These are phyloP conservation scores for Chlorella sp. DNA, from an alignment of 139 green algal genomes.

Conservation along the genomic window DNA sequence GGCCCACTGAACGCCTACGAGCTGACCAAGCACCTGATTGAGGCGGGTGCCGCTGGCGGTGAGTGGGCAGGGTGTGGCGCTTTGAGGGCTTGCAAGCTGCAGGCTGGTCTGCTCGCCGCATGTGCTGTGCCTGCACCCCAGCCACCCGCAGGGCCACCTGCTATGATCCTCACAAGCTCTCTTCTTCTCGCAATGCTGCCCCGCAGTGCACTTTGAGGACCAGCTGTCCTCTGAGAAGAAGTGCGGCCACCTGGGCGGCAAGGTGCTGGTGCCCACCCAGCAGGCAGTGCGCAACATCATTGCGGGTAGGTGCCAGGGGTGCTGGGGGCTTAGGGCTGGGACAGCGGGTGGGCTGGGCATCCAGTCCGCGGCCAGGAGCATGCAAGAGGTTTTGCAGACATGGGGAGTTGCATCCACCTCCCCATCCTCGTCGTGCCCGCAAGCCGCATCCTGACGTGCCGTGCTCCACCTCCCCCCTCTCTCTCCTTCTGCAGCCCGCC, in stretches of 20 bases:
- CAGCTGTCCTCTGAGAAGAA: constrained; percentile 75
- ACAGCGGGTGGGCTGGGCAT: too few relatives aligned
- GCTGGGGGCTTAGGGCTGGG: too few relatives aligned
- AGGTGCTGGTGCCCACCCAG: constrained; percentile 78
- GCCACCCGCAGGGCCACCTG: neutral
- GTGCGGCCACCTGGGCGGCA: constrained; percentile 87
- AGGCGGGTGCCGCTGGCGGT: constrained; percentile 71
- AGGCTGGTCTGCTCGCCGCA: too few relatives aligned
- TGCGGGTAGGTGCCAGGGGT: constrained; percentile 51
- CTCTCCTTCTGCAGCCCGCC: constrained; percentile 64
- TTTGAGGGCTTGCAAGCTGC: too few relatives aligned
- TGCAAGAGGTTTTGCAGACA: too few relatives aligned
- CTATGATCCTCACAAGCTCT: too few relatives aligned
- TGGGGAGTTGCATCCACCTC: too few relatives aligned
- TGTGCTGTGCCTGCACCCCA: neutral
- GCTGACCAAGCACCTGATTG: constrained; percentile 81
- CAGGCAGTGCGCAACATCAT: constrained; percentile 82
- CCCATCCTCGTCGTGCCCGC: too few relatives aligned
- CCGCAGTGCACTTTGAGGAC: constrained; percentile 87
- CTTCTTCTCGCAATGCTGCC: neutral
- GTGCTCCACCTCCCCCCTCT: too few relatives aligned
- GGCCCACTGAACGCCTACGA: constrained; percentile 91
- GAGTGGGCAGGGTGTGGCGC: neutral
- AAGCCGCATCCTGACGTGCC: too few relatives aligned
- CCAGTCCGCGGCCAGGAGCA: too few relatives aligned